Base-by-base conservation (phyloP, 345 rosid genomes). In the Abelmoschus esculentus region DNA sequence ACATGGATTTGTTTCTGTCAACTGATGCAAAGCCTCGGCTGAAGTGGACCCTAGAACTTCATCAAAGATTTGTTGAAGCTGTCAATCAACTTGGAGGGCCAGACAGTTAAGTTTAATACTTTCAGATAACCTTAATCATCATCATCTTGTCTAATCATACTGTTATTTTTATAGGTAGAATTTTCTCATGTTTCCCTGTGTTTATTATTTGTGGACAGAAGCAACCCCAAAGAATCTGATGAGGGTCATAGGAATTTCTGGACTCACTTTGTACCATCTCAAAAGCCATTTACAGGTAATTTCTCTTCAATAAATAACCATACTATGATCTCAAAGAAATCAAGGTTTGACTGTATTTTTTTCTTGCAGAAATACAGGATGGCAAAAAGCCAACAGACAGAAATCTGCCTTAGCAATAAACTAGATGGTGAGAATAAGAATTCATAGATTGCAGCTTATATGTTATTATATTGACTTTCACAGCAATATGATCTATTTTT, bases 211-310 rank as follows among this genome's bases (percentile, higher is more conserved):
- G 14, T 80, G 60, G 75, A 78, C 83, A 95, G 99, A 88, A 74
- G 99, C 99, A 71, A 95, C 97, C 70, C 99, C 99, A 3, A 95
- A 89, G 86, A 83, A 90, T 80, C 82, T 91, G 84, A 89, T 88
- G 96, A 87, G 87, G 74, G 80, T 74, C 71, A 87, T 91, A 92
- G 97, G 80, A 40, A 85, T 95, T 80, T 85, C 95, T 77, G 96
- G 96, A 8, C 92, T 95, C 62, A 95, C 99, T 66, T 71, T 95
- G 80, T 91, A 91, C 79, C 99, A 95, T 76, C 86, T 95, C 14
- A 95, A 95, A 84, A 95, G 99, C 76, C 96, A 95, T 87, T 83
- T 93, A 76, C 98, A 89, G 89, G 98, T 79, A 75, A 66, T 72
- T 49, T 61, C 60, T 22, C 63, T 61, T 46, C 31, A 17, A 29